Evolutionary conservation across 495 filamentous ascomycete species (phyloP), one percentile per base, ranked within the genome.

Genomic region (Podospora appendiculata): DNA sequence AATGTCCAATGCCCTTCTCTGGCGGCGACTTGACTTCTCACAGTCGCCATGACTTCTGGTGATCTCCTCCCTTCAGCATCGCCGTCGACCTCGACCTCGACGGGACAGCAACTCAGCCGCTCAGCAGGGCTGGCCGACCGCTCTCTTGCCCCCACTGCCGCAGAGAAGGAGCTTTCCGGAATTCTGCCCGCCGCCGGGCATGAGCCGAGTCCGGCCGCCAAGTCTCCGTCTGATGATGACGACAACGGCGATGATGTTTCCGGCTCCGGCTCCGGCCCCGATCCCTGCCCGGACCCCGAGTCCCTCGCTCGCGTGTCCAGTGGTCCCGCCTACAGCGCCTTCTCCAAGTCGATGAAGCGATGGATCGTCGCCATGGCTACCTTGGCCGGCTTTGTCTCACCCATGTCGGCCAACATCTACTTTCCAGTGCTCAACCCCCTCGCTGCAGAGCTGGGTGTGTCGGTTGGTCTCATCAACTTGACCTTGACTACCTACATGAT

Each of bases 361-460:
- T 80, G 79, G 69, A 79, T 87, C 52, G 71, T 87, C n/a, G 70
- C 71, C 55, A 82, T 92, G 68, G 79, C 84, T 40, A 79, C 81
- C 19, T 73, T 75, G 47, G 79, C 79, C 10, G 77, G 79, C 38
- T 85, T 88, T 57, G 79, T 88, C 62, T 89, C 85, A 0, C 86
- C 86, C 2, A 74, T 89, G 47, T 87, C 84, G 0, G 84, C 84
- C 16, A 88, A 87, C 58, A 88, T 90, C 41, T 93, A 93, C 64
- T 89, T 90, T 53, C 87, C 87, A 5, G 83, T 84, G 2, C 70
- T 92, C 50, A 80, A 78, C 19, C 64, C 76, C 8, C 56, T 88
- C 14, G 69, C 82, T 0, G 38, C 54, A 0, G 75, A 83, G 45
- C 71, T 87, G 8, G 58, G 75, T 9, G 78, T 87, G 2, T 79